These are phyloP conservation scores for Nakaseomyces nivariensis DNA, from an alignment of 1,139 yeast genomes.

Conservation along the genomic window DNA sequence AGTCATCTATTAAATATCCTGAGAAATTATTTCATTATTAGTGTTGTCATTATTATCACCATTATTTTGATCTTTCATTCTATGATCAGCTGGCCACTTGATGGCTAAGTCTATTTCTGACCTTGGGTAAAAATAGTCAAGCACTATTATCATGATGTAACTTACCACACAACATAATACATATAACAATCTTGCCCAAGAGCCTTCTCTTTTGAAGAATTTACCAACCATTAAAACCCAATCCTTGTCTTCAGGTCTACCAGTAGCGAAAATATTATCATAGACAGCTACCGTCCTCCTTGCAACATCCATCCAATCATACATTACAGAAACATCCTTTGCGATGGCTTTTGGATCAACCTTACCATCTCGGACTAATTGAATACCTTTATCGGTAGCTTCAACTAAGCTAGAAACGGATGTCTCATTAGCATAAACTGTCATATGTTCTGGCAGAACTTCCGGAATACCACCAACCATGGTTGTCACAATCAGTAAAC, in stretches of 20 bases:
- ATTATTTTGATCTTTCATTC: neutral
- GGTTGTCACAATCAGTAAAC: constrained; percentile 86
- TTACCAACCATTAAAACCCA: constrained; percentile 45
- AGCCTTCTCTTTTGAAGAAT: constrained; percentile 60
- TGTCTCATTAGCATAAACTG: constrained; percentile 74
- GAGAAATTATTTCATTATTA: too few species aligned
- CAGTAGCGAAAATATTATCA: constrained; percentile 33
- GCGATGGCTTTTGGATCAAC: constrained; percentile 75
- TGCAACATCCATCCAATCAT: constrained; percentile 91
- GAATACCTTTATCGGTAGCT: constrained; percentile 59
- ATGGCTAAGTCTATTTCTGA: constrained; percentile 57
- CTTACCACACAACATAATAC: constrained; percentile 75
- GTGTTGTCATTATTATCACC: neutral
- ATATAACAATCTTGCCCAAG: constrained; percentile 77
- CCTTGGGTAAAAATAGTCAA: constrained; percentile 67
- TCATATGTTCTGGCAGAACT: constrained; percentile 88
- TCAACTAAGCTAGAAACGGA: constrained; percentile 70
- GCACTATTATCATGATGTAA: constrained; percentile 47
- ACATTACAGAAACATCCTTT: constrained; percentile 67
- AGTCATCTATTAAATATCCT: too few species aligned
- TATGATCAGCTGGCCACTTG: constrained; percentile 56
- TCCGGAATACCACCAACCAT: constrained; percentile 98
- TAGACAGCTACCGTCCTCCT: constrained; percentile 76
- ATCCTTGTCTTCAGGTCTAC: constrained; percentile 36
- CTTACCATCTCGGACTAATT: constrained; percentile 42